Evolutionary conservation across 768 basidiomycete genomes (phyloP), one percentile per base, ranked within the genome.

Genomic region (Hygrophorus pudorinus): DNA sequence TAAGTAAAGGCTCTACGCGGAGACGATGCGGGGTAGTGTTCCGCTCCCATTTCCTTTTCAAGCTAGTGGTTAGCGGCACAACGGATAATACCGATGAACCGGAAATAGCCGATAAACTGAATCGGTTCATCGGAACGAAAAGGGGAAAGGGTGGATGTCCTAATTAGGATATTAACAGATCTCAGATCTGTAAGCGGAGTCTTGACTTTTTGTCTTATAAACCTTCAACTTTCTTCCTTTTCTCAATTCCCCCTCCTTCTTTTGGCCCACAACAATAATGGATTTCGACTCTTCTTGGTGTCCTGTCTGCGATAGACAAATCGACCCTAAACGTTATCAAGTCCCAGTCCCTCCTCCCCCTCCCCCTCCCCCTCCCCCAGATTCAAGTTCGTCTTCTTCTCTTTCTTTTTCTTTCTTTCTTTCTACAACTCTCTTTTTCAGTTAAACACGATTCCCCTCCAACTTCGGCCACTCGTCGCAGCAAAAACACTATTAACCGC

Each of bases 251-350:
- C 17, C 18, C 34, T 38, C 35, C 13, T 12, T 45, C 44, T 14
- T 12, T 14, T 10, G n/a, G n/a, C n/a, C n/a, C n/a, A 32, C 20
- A 20, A 21, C 9, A 24, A 41, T 35, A n/a, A 51, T 51, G 50
- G 50, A 48, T 30, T 32, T 79, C 65, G 85, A 85, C 65, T 72
- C 79, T 49, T 67, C 78, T 45, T 90, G 82, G 81, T 89, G 86
- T 72, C 82, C 83, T 40, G 76, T 75, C 56, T 90, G 87, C 68
- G 75, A 79, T 54, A 68, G 76, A 52, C 80, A 81, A 50, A 87
- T 90, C 52, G 65, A 75, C n/a, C 86, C 87, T n/a, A 85, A 85
- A 57, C 80, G 83, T 51, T 66, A 64, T 51, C 69, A 68, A 10
- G 71, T 85, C 46, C 60, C 74, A 27, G 56, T 77, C 41, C 55